Conservation (phyloP, 257 asterid species). For the Henckelia pumila region DNA sequence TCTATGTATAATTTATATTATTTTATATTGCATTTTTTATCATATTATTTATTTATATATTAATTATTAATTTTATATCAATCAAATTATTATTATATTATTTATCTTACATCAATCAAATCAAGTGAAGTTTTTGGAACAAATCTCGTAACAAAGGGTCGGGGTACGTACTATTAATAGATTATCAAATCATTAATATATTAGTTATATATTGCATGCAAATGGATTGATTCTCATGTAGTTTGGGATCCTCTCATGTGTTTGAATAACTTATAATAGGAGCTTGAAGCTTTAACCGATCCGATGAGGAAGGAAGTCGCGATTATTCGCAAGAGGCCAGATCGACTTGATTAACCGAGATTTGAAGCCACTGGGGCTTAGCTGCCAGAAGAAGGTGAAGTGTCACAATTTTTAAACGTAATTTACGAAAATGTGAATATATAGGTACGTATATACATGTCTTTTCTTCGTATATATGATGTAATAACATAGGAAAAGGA, state of each 20-base stretch:
- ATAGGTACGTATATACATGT: not conserved
- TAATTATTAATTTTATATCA: too few species aligned
- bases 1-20: too few species aligned
- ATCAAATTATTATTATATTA: too few species aligned
- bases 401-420: not conserved
- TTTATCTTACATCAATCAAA: too few species aligned
- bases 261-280: constrained; percentile 39
- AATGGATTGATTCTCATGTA: not conserved
- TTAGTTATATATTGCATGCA: too few species aligned
- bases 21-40: too few species aligned
- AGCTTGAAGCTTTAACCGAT: constrained; percentile 73
- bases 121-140: too few species aligned
- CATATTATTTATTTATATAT: too few species aligned
- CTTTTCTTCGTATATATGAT: not conserved
- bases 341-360: constrained; percentile 64
- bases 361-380: constrained; percentile 57
- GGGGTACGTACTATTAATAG: too few species aligned
- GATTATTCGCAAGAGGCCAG: constrained; percentile 56
- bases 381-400: constrained; percentile 74
- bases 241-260: not conserved
- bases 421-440: not conserved
- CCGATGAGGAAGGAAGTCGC: constrained; percentile 80
- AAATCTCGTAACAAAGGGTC: too few species aligned
- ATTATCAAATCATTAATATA: too few species aligned
- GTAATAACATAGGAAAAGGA: constrained; percentile 61